Percentiles rank a stretch among this genome's conserved stretches.
Evolutionary conservation across 2,329 filamentous ascomycete species (phyloP).

Genomic region (Penicillium sclerotiorum): DNA sequence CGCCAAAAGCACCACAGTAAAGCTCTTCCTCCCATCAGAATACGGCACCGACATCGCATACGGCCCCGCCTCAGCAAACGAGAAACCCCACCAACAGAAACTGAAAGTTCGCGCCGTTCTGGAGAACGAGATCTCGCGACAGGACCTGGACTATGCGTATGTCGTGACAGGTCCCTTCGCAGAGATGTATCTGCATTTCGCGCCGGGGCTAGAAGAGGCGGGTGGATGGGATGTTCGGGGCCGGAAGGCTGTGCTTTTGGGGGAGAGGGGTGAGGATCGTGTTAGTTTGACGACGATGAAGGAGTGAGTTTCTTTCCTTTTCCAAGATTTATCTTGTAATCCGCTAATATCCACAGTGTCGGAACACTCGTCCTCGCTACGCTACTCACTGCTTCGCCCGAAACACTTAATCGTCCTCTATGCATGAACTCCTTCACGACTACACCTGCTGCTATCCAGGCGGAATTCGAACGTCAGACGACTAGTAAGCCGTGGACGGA

Average conservation of each 20-base stretch:
- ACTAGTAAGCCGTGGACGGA: constrained; percentile 55
- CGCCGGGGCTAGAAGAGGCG: constrained; percentile 40
- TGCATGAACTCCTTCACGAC: constrained; percentile 73
- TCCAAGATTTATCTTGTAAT: background rate
- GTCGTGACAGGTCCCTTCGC: constrained; percentile 71
- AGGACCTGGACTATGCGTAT: constrained; percentile 64
- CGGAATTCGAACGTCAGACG: constrained; percentile 70
- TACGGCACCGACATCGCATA: constrained; percentile 70
- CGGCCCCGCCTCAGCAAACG: constrained; percentile 56
- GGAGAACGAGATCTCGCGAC: constrained; percentile 50
- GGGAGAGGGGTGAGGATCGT: constrained; percentile 58
- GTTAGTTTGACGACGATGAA: constrained; percentile 71
- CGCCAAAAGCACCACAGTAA: constrained; percentile 55
- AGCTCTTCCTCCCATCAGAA: constrained; percentile 69
- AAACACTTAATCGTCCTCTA: constrained; percentile 59
- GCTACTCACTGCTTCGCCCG: constrained; percentile 55
- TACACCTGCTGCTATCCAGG: constrained; percentile 63
- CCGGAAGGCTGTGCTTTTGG: constrained; percentile 64
- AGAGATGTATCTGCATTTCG: constrained; percentile 61
- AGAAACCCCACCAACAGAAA: constrained; percentile 71
- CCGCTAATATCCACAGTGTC: constrained; percentile 50
- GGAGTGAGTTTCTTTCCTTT: constrained; percentile 57
- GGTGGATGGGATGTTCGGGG: constrained; percentile 63
- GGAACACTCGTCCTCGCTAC: constrained; percentile 67
- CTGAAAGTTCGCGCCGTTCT: constrained; percentile 67